Evolutionary conservation across 2,329 filamentous ascomycete species (phyloP), one percentile per base, ranked within the genome.

Genomic region (Blumeria graminis): DNA sequence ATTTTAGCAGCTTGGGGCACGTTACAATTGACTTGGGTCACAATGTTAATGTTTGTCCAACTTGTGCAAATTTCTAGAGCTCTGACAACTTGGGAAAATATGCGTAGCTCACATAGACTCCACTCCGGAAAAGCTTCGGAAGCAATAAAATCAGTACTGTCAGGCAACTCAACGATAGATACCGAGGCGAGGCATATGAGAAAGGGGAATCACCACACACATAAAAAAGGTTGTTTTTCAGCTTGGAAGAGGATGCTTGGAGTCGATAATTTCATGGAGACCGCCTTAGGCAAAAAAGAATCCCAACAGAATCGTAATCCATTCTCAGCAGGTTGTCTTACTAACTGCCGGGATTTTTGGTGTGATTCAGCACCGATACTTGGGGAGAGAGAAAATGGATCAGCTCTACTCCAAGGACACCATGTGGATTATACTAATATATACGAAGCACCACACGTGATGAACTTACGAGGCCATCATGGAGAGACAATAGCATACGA

Each of bases 331-430:
- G 92, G 92, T 7, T 74, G 87, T 41, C 63, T 93, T n/a, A 77
- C 81, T 58, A 98, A 98, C 66, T 98, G 92, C 69, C 83, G 79
- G 61, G 93, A 98, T 69, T 98, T 98, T 68, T 96, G 89, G 87
- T 90, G 85, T 64, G 92, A 96, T 66, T 80, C 86, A 1, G 82
- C 85, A 1, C 84, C 90, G 0, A 68, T 94, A 16, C 90, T 94
- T 66, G 80, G 83, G 10, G 78, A 75, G 63, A 76, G 83, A 57
- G 80, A 86, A 63, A 82, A 78, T 55, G 89, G 89, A 11, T 74
- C 75, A 46, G 88, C 84, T 0, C 71, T 88, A 67, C 70, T 98
- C 7, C 86, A 81, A 13, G 90, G 92, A 1, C 76, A 84, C 63
- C 71, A 76, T 41, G 78, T 98, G 51, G 87, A 95, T 69, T 98